Evolutionary conservation across 2,329 filamentous ascomycete species (phyloP).

Genomic region (Achaetomium macrosporum): DNA sequence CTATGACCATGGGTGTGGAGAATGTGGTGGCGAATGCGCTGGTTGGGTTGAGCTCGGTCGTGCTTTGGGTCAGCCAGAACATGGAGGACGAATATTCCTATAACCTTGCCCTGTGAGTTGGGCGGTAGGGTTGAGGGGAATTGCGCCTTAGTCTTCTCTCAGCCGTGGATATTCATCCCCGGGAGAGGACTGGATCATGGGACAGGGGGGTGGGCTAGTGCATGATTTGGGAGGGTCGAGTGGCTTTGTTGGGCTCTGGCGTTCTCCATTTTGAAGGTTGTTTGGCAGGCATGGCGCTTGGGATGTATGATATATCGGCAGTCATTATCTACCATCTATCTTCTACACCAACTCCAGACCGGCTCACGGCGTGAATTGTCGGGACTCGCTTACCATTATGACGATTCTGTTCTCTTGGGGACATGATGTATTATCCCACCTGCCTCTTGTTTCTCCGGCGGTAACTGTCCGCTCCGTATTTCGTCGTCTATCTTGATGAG

Average conservation of each 20-base stretch:
- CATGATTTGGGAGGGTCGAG: neutral
- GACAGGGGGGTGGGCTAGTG: neutral
- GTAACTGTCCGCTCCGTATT: no score
- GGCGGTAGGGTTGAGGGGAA: neutral
- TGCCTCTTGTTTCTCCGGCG: no score
- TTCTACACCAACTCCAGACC: neutral
- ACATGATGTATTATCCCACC: no score
- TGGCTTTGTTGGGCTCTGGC: neutral
- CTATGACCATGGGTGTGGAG: constrained; percentile 58
- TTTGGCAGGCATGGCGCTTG: neutral
- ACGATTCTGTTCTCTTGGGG: no score
- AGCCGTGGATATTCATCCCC: neutral
- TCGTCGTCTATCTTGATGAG: no score
- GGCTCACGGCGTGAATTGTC: no score
- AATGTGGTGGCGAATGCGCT: constrained; percentile 61
- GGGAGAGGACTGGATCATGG: neutral
- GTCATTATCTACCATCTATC: neutral
- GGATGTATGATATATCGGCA: constrained; percentile 7
- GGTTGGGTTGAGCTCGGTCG: constrained; percentile 57
- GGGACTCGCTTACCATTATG: no score
- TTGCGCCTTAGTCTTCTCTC: neutral
- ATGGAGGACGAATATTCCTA: constrained; percentile 69
- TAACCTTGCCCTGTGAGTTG: constrained; percentile 52
- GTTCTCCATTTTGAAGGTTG: neutral
- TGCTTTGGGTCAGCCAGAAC: constrained; percentile 65